Percentiles rank a stretch among this genome's conserved stretches.
phyloP scores from a whole-genome alignment of 1,284 basidiomycete genomes.

The Coriolopsis trogii region DNA sequence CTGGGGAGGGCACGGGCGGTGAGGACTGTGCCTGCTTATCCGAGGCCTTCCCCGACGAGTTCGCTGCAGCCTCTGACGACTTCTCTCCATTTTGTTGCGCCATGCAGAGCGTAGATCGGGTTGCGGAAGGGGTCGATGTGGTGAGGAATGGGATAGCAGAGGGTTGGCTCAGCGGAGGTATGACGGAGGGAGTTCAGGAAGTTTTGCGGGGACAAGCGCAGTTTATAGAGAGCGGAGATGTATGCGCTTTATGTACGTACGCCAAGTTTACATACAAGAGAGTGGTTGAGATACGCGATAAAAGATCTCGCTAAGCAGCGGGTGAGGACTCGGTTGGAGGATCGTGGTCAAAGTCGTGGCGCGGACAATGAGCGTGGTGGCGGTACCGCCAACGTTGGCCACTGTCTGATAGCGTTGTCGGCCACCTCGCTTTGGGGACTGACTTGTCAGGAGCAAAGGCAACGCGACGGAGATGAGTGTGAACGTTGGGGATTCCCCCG shows the following conservation, averaged over 20 bases:
- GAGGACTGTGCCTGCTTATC: slow-evolving; percentile 23
- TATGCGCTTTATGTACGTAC: slow-evolving; percentile 4
- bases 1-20: slow-evolving; percentile 31
- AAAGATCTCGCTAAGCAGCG: slow-evolving; percentile 19
- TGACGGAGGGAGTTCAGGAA: slow-evolving; percentile 12
- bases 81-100: slow-evolving; percentile 15
- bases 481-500: too few species aligned
- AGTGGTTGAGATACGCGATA: slow-evolving; percentile 15
- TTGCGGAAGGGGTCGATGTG: not conserved
- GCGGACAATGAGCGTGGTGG: slow-evolving; percentile 2
- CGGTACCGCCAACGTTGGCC: too few species aligned
- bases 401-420: too few species aligned
- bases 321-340: not conserved
- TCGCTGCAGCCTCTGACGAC: slow-evolving; percentile 8
- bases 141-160: not conserved
- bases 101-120: slow-evolving; percentile 8
- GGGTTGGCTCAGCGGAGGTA: not conserved
- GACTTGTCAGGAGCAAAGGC: too few species aligned
- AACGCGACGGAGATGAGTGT: too few species aligned
- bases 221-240: slow-evolving; percentile 15
- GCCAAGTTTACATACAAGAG: slow-evolving; percentile 26
- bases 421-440: too few species aligned
- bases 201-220: slow-evolving; percentile 4
- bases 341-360: not conserved
- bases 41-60: slow-evolving; percentile 15